Evolutionary conservation across 768 basidiomycete genomes (phyloP).

Genomic region (Auriscalpium orientale): DNA sequence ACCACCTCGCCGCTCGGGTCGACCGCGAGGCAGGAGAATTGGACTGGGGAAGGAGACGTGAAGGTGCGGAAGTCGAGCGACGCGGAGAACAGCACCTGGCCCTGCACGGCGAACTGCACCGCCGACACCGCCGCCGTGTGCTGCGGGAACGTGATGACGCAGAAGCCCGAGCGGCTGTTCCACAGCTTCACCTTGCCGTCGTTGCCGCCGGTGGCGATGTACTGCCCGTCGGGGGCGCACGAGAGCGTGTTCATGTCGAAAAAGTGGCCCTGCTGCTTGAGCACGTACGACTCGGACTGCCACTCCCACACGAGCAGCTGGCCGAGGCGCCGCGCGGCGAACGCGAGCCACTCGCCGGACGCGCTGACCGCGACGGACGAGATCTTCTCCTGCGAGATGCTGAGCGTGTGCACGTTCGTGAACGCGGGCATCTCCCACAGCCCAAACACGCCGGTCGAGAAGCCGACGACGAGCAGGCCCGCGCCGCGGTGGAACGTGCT

Average conservation of each 20-base stretch:
- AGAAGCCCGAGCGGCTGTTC: slow-evolving; percentile 94
- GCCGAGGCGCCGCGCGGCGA: slow-evolving; percentile 89
- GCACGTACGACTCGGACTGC: slow-evolving; percentile 95
- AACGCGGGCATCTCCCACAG: slow-evolving; percentile 96
- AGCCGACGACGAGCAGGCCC: slow-evolving; percentile 85
- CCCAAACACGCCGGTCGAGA: slow-evolving; percentile 94
- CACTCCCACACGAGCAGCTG: slow-evolving; percentile 99
- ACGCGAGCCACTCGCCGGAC: slow-evolving; percentile 97
- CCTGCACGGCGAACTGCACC: slow-evolving; percentile 89
- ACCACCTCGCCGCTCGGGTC: slow-evolving; percentile 97
- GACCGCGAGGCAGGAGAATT: slow-evolving; percentile 95
- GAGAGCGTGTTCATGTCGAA: slow-evolving; percentile 95
- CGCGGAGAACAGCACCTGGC: slow-evolving; percentile 83
- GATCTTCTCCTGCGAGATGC: slow-evolving; percentile 97
- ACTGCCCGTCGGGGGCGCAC: slow-evolving; percentile 90
- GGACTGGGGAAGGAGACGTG: slow-evolving; percentile 92
- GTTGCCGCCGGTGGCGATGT: slow-evolving; percentile 93
- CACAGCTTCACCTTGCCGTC: slow-evolving; percentile 98
- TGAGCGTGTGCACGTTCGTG: slow-evolving; percentile 90
- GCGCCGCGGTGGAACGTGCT: slow-evolving; percentile 80
- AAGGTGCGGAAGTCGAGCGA: slow-evolving; percentile 97
- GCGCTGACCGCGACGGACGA: slow-evolving; percentile 88
- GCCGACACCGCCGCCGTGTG: slow-evolving; percentile 82
- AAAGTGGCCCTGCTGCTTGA: slow-evolving; percentile 98
- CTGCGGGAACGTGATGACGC: slow-evolving; percentile 95